Conservation (phyloP, 257 asterid genomes). For the Jasminum sambac region DNA sequence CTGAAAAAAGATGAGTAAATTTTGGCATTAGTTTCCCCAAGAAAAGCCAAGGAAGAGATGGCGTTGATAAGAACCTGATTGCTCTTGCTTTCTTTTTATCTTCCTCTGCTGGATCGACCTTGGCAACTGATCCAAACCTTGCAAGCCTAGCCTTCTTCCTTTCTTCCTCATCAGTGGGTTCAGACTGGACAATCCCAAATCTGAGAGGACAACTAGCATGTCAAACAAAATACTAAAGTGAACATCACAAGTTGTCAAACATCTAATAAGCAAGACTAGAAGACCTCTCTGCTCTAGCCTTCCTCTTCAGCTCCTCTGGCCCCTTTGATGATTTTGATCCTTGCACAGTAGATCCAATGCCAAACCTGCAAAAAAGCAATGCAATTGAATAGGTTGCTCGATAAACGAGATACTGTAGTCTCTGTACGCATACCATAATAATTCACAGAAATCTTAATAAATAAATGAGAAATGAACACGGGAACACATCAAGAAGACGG, state of each 20-base stretch:
- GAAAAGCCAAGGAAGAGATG: neutral
- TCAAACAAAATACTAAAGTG: neutral
- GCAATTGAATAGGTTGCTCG: conserved; percentile 8
- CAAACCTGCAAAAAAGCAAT: conserved; percentile 59
- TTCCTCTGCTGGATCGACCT: conserved; percentile 63
- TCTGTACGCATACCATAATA: neutral
- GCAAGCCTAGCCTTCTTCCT: conserved; percentile 11
- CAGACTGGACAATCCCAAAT: conserved; percentile 4
- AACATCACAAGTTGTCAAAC: neutral
- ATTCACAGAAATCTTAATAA: neutral
- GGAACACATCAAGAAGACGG: neutral
- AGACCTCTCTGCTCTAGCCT: conserved; percentile 97
- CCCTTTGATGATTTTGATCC: conserved; percentile 55
- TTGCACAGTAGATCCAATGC: conserved; percentile 42
- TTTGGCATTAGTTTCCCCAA: neutral
- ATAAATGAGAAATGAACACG: neutral
- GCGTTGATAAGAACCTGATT: conserved; percentile 50
- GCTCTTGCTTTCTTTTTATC: conserved; percentile 97
- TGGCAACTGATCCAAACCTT: conserved; percentile 38
- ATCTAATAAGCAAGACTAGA: conserved; percentile 8
- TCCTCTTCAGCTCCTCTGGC: conserved; percentile 79
- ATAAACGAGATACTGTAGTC: neutral
- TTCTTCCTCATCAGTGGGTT: neutral
- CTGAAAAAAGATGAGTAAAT: conserved; percentile 7
- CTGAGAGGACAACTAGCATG: neutral